phyloP scores from a whole-genome alignment of 352 stramenopile genomes.

The Pythium sukuiense region DNA sequence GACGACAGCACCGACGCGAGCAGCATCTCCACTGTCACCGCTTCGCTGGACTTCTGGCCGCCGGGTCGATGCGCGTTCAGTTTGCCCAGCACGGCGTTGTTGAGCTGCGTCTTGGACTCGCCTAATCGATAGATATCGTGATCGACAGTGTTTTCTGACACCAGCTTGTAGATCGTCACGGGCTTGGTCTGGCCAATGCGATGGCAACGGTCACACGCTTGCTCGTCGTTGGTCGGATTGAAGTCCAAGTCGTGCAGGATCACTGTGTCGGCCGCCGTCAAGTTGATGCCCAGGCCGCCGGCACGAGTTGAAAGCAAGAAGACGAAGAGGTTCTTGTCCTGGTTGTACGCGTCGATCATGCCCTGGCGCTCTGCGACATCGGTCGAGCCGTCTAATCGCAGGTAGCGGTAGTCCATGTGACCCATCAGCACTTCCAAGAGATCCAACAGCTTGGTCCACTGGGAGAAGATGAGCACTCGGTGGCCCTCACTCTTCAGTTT shows the following conservation, averaged over 20 bases:
- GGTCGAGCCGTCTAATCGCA: conserved; percentile 81
- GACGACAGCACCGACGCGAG: conserved; percentile 74
- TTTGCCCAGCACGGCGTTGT: conserved; percentile 83
- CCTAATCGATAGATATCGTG: conserved; percentile 90
- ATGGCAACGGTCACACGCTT: conserved; percentile 89
- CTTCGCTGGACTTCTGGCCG: conserved; percentile 29
- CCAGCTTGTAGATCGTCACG: conserved; percentile 92
- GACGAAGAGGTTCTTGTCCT: conserved; percentile 93
- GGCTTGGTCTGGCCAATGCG: conserved; percentile 89
- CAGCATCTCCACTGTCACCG: conserved; percentile 79
- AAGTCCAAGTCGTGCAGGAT: conserved; percentile 89
- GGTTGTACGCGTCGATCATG: conserved; percentile 84
- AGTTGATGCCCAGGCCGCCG: conserved; percentile 98
- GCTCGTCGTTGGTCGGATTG: conserved; percentile 83
- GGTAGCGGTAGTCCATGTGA: conserved; percentile 71
- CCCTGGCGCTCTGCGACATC: conserved; percentile 72
- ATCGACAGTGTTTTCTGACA: conserved; percentile 90
- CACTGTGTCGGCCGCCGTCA: conserved; percentile 92
- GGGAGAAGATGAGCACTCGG: conserved; percentile 96
- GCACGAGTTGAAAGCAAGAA: conserved; percentile 97
- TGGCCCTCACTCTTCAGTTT: conserved; percentile 87
- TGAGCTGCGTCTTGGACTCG: conserved; percentile 84
- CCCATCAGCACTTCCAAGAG: conserved; percentile 89
- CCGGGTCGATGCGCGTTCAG: conserved; percentile 62
- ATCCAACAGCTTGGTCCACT: conserved; percentile 96